Evolutionary conservation across 2,329 filamentous ascomycete species (phyloP).

Genomic region (Fusarium gaditjirri): DNA sequence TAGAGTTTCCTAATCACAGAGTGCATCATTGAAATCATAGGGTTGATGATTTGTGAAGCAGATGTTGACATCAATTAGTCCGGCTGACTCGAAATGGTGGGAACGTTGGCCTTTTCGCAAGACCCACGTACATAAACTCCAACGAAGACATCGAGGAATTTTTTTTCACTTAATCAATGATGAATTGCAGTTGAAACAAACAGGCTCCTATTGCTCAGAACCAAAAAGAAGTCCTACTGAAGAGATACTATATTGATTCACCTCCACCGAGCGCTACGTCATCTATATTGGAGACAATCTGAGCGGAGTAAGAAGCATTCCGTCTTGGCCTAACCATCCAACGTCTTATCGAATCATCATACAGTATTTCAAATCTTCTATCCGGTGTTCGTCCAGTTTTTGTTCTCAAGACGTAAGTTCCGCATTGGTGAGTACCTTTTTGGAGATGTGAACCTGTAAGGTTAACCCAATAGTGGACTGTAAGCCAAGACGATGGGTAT

Average conservation of each 20-base stretch:
- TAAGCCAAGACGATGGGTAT: fast-evolving
- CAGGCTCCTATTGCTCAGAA: no score
- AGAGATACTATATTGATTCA: no score
- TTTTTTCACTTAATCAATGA: background rate
- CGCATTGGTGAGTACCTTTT: background rate
- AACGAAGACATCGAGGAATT: background rate
- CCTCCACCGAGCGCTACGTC: no score
- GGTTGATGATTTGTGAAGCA: background rate
- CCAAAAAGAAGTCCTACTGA: no score
- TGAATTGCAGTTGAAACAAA: background rate
- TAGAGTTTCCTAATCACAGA: no score
- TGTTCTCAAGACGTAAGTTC: fast-evolving
- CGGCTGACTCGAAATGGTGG: background rate
- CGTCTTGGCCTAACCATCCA: no score
- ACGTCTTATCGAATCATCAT: no score
- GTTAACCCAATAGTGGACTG: background rate
- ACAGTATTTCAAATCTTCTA: no score
- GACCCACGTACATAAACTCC: background rate
- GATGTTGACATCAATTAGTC: no score
- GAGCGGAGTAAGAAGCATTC: no score
- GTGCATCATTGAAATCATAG: no score
- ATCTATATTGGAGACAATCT: no score
- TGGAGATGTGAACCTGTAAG: background rate
- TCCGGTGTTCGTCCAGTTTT: fast-evolving
- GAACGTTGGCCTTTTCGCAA: background rate